Percentiles rank a stretch among this genome's conserved stretches.
phyloP scores from a whole-genome alignment of 176 grass and related monocot species.

The Tillandsia leiboldiana region DNA sequence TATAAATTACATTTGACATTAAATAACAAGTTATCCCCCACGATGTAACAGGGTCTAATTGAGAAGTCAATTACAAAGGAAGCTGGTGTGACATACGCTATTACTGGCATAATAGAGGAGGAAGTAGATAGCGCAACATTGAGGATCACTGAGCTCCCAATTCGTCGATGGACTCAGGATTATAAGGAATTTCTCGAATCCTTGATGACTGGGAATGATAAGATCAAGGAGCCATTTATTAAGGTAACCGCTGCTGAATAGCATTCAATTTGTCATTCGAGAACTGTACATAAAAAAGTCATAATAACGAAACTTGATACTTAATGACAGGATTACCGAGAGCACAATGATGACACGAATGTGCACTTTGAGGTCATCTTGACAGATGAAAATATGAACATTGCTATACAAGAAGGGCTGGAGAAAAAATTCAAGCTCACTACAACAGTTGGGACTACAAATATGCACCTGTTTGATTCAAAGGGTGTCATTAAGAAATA shows the following conservation, averaged over 20 bases:
- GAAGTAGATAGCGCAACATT: constrained; percentile 35
- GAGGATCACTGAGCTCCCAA: constrained; percentile 62
- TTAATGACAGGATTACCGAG: constrained; percentile 29
- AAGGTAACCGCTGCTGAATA: constrained; percentile 30
- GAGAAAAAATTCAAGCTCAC: constrained; percentile 86
- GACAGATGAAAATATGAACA: constrained; percentile 57
- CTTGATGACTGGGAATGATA: constrained; percentile 31
- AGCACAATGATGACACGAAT: constrained; percentile 44
- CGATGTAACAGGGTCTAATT: constrained; percentile 43
- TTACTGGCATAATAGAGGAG: constrained; percentile 67
- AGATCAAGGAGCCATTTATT: constrained; percentile 43
- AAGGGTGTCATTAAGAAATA: constrained; percentile 74
- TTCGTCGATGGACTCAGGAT: constrained; percentile 63
- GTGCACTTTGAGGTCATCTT: constrained; percentile 53
- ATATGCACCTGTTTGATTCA: constrained; percentile 91
- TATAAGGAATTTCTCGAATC: constrained; percentile 61
- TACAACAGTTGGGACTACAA: constrained; percentile 66
- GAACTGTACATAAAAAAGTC: neutral
- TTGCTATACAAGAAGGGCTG: constrained; percentile 70
- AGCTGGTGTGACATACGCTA: constrained; percentile 50
- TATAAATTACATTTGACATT: neutral
- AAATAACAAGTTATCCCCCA: neutral
- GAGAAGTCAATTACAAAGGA: constrained; percentile 43
- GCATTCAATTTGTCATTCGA: too few species aligned
- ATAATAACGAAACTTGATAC: neutral